Percentiles rank a stretch among this genome's conserved stretches.
These are phyloP conservation scores for Cryptococcus sp. DNA, from an alignment of 1,284 basidiomycete genomes.

Conservation along the genomic window DNA sequence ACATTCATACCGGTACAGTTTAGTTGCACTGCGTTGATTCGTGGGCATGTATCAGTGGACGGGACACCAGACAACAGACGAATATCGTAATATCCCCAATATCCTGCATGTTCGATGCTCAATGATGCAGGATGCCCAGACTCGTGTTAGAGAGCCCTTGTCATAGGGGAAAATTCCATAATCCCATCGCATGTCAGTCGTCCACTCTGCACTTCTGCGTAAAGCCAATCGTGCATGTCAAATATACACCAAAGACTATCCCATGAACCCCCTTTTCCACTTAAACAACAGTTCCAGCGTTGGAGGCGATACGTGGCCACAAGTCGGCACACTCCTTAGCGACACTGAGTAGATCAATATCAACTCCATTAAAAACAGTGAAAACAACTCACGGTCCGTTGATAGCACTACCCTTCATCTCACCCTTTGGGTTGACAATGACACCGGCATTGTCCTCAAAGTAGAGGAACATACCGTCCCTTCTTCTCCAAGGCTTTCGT, in stretches of 20 bases:
- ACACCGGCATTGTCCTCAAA: conserved; percentile 96
- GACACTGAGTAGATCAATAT: conserved; percentile 24
- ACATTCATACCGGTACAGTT: too few relatives aligned
- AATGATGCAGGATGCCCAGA: too few relatives aligned
- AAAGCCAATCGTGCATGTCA: not conserved
- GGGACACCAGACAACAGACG: too few relatives aligned
- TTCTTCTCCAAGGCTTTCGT: conserved; percentile 96
- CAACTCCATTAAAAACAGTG: not conserved
- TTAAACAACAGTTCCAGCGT: conserved; percentile 94
- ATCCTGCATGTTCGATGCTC: too few relatives aligned
- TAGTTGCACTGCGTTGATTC: too few relatives aligned
- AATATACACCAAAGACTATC: not conserved
- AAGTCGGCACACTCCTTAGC: conserved; percentile 70
- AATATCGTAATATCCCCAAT: too few relatives aligned
- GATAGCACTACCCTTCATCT: conserved; percentile 99
- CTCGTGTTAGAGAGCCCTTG: too few relatives aligned
- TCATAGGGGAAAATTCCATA: too few relatives aligned
- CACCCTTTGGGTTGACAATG: conserved; percentile 97
- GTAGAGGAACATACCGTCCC: conserved; percentile 98
- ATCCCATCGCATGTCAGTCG: not conserved
- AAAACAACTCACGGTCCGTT: conserved; percentile 65
- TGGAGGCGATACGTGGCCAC: conserved; percentile 99
- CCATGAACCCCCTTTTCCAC: not conserved
- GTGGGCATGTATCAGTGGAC: too few relatives aligned
- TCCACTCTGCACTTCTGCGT: not conserved